These are phyloP conservation scores for Chrysochromulina parva DNA, from an alignment of 78 protist genomes.

Conservation along the genomic window DNA sequence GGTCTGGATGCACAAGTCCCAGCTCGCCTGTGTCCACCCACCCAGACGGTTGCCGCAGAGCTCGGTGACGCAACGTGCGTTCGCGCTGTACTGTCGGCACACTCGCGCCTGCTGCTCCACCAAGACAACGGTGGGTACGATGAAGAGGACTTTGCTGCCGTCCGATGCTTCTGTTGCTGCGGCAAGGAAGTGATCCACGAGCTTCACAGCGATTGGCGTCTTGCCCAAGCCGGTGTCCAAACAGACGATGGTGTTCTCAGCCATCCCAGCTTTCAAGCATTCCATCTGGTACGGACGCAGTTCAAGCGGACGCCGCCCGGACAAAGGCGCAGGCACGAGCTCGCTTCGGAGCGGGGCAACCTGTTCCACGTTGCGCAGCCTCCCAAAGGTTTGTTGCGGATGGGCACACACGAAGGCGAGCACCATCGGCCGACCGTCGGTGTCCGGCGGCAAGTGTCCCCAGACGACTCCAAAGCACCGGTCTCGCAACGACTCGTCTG, in stretches of 20 bases:
- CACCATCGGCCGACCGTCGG: no score
- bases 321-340: no score
- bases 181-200: not conserved
- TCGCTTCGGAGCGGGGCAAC: no score
- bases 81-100: not conserved
- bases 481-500: no score
- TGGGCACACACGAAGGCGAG: no score
- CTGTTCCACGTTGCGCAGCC: no score
- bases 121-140: conserved; percentile 6
- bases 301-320: not conserved
- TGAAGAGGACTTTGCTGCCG: not conserved
- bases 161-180: no score
- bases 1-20: not conserved
- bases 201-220: not conserved
- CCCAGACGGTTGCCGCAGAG: not conserved
- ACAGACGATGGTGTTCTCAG: not conserved
- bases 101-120: not conserved
- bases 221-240: conserved; percentile 13
- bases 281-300: not conserved
- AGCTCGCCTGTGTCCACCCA: not conserved
- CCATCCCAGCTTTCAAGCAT: not conserved
- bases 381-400: no score
- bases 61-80: not conserved
- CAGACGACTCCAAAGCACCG: no score
- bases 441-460: no score